Evolutionary conservation across 345 rosid species (phyloP), one percentile per base, ranked within the genome.

Genomic region (Populus nigra): DNA sequence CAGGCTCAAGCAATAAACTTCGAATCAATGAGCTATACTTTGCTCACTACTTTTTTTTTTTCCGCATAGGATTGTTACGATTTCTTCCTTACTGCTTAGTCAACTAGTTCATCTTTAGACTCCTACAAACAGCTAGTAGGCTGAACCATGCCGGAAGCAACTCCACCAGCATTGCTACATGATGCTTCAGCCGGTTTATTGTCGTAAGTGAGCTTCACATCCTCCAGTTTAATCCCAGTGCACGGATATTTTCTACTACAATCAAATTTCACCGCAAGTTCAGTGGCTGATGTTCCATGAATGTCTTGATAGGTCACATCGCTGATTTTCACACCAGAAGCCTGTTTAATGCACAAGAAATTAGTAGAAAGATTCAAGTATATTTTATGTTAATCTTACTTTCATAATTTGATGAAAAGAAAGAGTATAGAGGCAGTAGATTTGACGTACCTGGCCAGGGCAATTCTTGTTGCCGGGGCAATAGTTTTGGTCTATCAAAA

Each of bases 401-500:
- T 57, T n/a, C 62, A 9, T 7, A 57, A n/a, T 57, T 8, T 3
- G 23, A 22, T 57, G 13, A n/a, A 22, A 88, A 10, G 12, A 8
- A 39, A 39, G 10, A 8, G 10, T 9, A 39, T n/a, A 23, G 11
- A 59, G 62, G 9, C 8, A 3, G 25, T 53, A 25, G 7, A 7
- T 76, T 59, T 20, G 5, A 31, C n/a, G 5, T 35, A 73, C 81
- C 77, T 81, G 81, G 33, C 72, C 74, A 57, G 91, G 87, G 75
- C 97, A 92, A 12, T 80, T 80, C 8, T 82, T 69, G n/a, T 75
- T 20, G 55, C 83, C 72, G 5, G 91, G 90, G 77, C 97, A 93
- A 71, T 91, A 89, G 39, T 90, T 84, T 71, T 91, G 97, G 70
- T 91, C 90, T 15, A 93, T 87, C 43, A 89, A 69, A 70, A 89